Evolutionary conservation across 176 grass and related monocot genomes (phyloP), one percentile per base, ranked within the genome.

Genomic region (Oryza longistaminata): DNA sequence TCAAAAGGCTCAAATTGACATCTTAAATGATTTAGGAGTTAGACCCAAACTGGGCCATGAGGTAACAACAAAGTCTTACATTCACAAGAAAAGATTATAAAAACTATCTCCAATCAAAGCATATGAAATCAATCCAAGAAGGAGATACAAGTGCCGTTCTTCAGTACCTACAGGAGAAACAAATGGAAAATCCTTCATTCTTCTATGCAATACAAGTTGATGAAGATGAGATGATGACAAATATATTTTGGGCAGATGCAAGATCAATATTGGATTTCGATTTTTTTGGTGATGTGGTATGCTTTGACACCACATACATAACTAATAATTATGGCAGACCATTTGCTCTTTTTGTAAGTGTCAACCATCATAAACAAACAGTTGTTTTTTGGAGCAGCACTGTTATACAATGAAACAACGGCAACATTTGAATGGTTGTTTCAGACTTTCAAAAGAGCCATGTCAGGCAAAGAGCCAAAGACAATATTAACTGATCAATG

Each of bases 251-350:
- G 82, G 78, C 61, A 35, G 74, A 92, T 89, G 26, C 68, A 44
- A 84, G 82, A 70, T 92, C 46, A 21, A 40, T 86, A 13, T 21
- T 71, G 55, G 61, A 77, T 75, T 89, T 70, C 64, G 71, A 81
- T 9, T 83, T 81, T 78, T 92, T 92, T 80, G 83, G 83, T 69
- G 87, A 89, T 86, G 79, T 71, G 5, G 37, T 86, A 62, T 81
- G 70, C 52, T 92, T 92, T 71, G 87, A 87, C 67, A 91, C 64
- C 53, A 88, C 62, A 31, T 91, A 91, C 27, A 77, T 5, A 17
- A 80, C 69, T 21, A 87, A 85, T 71, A 76, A 31, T 49, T 91
- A 79, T 53, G 70, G 75, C 33, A 91, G 81, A 34, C 48, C 69
- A 25, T 87, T 88, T 87, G 50, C 71, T 42, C 58, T 49, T 66